Evolutionary conservation across 2,329 filamentous ascomycete species (phyloP).

Genomic region (Fusarium sp.): DNA sequence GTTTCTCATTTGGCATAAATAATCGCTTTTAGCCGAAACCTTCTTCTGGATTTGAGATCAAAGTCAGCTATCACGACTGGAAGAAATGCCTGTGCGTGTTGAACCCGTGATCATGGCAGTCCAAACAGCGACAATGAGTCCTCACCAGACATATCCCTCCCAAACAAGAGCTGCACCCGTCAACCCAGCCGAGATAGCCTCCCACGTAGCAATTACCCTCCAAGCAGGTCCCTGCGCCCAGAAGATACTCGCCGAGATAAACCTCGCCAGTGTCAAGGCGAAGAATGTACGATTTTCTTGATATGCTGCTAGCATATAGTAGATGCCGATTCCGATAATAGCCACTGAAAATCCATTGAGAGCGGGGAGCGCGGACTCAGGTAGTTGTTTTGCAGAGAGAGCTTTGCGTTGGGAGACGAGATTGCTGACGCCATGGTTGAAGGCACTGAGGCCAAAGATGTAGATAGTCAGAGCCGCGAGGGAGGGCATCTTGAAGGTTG

Average conservation of each 20-base stretch:
- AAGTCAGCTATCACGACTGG: no score
- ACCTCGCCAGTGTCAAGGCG: slow-evolving; percentile 1
- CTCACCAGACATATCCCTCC: neutral
- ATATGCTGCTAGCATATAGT: slow-evolving; percentile 26
- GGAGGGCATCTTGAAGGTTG: neutral
- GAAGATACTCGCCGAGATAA: slow-evolving; percentile 26
- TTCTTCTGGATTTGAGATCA: no score
- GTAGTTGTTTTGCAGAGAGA: slow-evolving; percentile 25
- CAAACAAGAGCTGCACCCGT: neutral
- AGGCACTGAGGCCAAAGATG: slow-evolving; percentile 32
- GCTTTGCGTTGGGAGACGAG: slow-evolving; percentile 31
- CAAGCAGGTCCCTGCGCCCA: slow-evolving; percentile 28
- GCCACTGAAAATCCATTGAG: slow-evolving; percentile 36
- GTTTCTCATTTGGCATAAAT: no score
- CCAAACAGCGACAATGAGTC: neutral
- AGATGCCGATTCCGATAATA: slow-evolving; percentile 25
- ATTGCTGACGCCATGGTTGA: slow-evolving; percentile 29
- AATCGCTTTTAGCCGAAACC: no score
- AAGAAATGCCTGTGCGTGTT: no score
- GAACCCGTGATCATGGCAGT: neutral
- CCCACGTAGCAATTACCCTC: slow-evolving; percentile 23
- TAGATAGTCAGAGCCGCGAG: slow-evolving; percentile 19
- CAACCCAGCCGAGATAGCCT: slow-evolving; percentile 10
- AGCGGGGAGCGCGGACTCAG: slow-evolving; percentile 25
- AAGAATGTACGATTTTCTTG: slow-evolving; percentile 26